phyloP scores from a whole-genome alignment of 345 rosid species.

The Gossypium sturtianum region DNA sequence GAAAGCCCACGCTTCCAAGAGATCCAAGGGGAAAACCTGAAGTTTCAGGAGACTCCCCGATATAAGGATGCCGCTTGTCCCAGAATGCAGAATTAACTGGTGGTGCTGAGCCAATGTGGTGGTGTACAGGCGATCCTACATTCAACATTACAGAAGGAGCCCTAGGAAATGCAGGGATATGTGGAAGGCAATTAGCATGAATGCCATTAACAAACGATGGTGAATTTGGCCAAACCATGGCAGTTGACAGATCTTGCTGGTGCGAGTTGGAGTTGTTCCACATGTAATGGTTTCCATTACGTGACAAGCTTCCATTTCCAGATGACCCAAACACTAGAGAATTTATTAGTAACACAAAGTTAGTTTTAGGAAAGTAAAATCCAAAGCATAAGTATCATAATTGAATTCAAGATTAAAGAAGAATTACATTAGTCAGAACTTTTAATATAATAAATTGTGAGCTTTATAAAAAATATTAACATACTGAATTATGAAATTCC shows the following conservation, averaged over 20 bases:
- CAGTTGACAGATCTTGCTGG: constrained; percentile 50
- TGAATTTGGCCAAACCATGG: constrained; percentile 77
- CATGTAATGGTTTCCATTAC: constrained; percentile 46
- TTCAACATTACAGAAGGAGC: constrained; percentile 57
- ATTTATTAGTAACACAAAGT: background rate
- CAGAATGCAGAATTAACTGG: constrained; percentile 63
- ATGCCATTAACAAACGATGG: constrained; percentile 61
- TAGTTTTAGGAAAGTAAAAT: background rate
- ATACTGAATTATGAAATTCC: background rate
- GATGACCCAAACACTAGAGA: constrained; percentile 59
- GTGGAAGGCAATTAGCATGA: constrained; percentile 45
- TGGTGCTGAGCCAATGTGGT: constrained; percentile 84
- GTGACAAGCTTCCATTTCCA: constrained; percentile 56
- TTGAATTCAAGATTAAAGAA: background rate
- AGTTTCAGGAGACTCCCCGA: constrained; percentile 69
- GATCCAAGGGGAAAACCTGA: constrained; percentile 69
- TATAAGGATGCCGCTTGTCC: constrained; percentile 67
- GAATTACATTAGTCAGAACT: background rate
- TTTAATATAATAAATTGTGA: background rate
- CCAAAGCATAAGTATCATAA: background rate
- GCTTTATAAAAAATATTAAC: background rate
- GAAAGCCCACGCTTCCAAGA: constrained; percentile 53
- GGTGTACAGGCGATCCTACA: constrained; percentile 55
- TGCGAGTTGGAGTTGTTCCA: constrained; percentile 68
- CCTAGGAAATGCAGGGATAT: constrained; percentile 56